Base-by-base conservation (phyloP, 495 filamentous ascomycete species). In the Aspergillus steynii region DNA sequence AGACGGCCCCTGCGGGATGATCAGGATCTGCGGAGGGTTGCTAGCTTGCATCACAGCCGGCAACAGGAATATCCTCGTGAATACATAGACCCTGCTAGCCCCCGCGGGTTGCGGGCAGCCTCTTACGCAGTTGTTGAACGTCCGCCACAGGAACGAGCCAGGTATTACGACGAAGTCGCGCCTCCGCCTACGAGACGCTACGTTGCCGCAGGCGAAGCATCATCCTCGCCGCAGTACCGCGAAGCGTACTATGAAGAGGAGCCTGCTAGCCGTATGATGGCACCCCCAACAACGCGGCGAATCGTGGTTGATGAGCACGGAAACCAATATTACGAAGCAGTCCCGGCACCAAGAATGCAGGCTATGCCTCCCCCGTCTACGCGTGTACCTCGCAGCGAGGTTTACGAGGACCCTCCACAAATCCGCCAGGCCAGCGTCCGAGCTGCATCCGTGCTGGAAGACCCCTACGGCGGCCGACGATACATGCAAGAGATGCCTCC, bases 301-400 rank as follows among this genome's bases (percentile, higher is more conserved):
- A 85, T 91, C 59, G 74, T 91, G 50, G 74, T 92, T 51, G 89
- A 92, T 69, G 82, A 88, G 56, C 85, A 83, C 72, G 90, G 90
- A 27, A 86, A 86, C 59, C 81, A 90, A 66, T 93, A 87, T 65
- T 74, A 88, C 52, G 88, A 90, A 68, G 80, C 86, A 6, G 68
- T 82, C 25, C 73, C 83, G 26, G 71, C 75, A 15, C 68, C 75
- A 2, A 66, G 73, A 50, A 37, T 71, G 26, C 82, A 84, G 45
- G 70, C 77, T n/a, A 75, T 84, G 50, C 82, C 84, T 25, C 82
- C 83, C 29, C 77, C 83, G n/a, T 68, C 77, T 5, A 68, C 62
- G 66, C 78, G 70, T 55, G 56, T 74, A 46, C 65, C 69, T 26
- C 67, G 69, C 50, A 49, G 51, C 60, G 75, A 82, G 20, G 63